Percentiles rank a stretch among this genome's conserved stretches.
Evolutionary conservation across 2,329 filamentous ascomycete species (phyloP).

Genomic region (Orbilia brochopaga): DNA sequence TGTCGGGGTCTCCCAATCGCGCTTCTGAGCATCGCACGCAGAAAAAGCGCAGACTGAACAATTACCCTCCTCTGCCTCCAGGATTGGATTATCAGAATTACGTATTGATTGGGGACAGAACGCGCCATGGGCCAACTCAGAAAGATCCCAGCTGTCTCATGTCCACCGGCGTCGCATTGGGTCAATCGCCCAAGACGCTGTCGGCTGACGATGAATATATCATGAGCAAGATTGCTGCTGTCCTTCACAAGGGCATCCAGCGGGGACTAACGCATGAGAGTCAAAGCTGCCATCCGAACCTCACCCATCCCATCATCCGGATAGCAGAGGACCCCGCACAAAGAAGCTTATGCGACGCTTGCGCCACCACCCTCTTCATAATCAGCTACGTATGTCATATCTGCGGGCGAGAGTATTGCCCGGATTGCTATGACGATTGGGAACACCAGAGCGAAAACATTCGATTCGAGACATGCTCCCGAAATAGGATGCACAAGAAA

Average conservation of each 20-base stretch:
- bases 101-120: slow-evolving; percentile 34
- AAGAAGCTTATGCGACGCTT: slow-evolving; percentile 53
- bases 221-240: slow-evolving; percentile 30
- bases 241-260: slow-evolving; percentile 22
- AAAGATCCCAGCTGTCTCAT: slow-evolving; percentile 29
- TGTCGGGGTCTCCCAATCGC: neutral
- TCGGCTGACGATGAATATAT: slow-evolving; percentile 22
- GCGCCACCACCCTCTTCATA: slow-evolving; percentile 54
- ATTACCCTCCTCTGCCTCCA: slow-evolving; percentile 14
- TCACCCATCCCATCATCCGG: slow-evolving; percentile 24
- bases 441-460: slow-evolving; percentile 22
- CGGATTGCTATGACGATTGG: slow-evolving; percentile 55
- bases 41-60: slow-evolving; percentile 31
- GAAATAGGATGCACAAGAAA: slow-evolving; percentile 48
- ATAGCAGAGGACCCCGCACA: slow-evolving; percentile 47
- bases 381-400: slow-evolving; percentile 54
- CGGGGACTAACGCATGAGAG: slow-evolving; percentile 33
- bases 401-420: slow-evolving; percentile 55
- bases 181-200: neutral
- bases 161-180: slow-evolving; percentile 11
- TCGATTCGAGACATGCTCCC: slow-evolving; percentile 51
- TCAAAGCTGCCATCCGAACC: slow-evolving; percentile 12
- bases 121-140: neutral
- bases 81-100: slow-evolving; percentile 43
- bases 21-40: neutral